A percentile compares a stretch with the other conserved stretches of the same genome.
These are phyloP conservation scores for Calophaca sinica DNA, from an alignment of 306 rosid species.

Conservation along the genomic window DNA sequence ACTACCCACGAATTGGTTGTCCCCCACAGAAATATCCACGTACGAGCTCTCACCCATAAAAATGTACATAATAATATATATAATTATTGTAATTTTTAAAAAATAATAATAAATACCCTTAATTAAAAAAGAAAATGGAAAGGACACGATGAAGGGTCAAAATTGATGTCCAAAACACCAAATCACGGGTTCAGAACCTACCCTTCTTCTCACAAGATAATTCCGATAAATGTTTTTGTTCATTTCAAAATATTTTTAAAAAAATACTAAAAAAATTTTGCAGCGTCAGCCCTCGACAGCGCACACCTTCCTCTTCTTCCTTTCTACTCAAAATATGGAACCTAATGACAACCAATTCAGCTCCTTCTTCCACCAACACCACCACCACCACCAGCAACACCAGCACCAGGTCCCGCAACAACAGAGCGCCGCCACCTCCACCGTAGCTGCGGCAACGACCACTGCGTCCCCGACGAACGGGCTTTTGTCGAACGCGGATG, in stretches of 20 bases:
- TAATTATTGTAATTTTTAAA: background rate
- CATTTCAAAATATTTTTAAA: conserved; percentile 17
- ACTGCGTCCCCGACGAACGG: conserved; percentile 70
- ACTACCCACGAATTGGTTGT: conserved; percentile 17
- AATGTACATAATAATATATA: background rate
- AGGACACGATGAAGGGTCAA: conserved; percentile 28
- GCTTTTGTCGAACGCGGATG: conserved; percentile 58
- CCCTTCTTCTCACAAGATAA: conserved; percentile 16
- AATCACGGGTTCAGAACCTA: conserved; percentile 46
- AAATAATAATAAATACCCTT: background rate
- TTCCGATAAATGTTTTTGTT: conserved; percentile 46
- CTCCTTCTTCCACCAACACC: conserved; percentile 72
- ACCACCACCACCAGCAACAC: conserved; percentile 47
- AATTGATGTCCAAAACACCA: conserved; percentile 34
- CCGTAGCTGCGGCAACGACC: conserved; percentile 47
- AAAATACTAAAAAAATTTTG: conserved; percentile 39
- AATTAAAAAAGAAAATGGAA: background rate
- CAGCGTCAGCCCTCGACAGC: conserved; percentile 51
- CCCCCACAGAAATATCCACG: conserved; percentile 34
- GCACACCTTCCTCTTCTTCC: conserved; percentile 20
- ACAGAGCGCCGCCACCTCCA: conserved; percentile 36
- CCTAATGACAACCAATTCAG: conserved; percentile 85
- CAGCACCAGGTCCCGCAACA: conserved; percentile 45
- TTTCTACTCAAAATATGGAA: conserved; percentile 63
- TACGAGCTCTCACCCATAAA: background rate